These are phyloP conservation scores for Patellifolia procumbens DNA, from an alignment of 179 eudicot genomes.

Conservation along the genomic window DNA sequence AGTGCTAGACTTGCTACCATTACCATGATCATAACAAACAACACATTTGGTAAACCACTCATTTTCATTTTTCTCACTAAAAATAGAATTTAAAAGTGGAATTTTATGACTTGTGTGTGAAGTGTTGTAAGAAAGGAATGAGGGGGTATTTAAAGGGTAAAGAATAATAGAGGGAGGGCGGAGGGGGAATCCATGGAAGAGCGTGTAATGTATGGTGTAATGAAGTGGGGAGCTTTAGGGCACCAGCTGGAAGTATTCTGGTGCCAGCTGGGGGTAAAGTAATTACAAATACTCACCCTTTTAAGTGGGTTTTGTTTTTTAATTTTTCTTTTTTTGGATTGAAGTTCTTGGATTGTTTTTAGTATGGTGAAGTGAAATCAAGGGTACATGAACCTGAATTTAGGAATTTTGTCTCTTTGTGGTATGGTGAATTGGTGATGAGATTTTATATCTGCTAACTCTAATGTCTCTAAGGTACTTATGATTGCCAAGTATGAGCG, in stretches of 20 bases:
- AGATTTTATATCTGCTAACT: neutral
- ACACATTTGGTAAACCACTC: constrained; percentile 31
- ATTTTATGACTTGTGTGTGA: neutral
- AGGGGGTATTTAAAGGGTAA: constrained; percentile 35
- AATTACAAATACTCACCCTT: neutral
- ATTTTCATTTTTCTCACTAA: neutral
- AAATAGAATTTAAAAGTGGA: neutral
- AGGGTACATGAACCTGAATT: constrained; percentile 18
- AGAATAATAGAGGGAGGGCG: constrained; percentile 17
- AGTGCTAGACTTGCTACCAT: constrained; percentile 18
- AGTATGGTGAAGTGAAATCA: constrained; percentile 19
- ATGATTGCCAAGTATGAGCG: no score
- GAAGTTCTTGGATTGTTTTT: constrained; percentile 11
- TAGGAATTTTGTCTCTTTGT: constrained; percentile 20
- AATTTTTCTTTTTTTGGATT: constrained; percentile 9
- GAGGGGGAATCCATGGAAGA: constrained; percentile 21
- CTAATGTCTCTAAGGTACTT: no score
- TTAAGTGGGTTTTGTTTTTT: neutral
- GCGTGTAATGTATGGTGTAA: constrained; percentile 26
- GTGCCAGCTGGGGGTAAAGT: constrained; percentile 36
- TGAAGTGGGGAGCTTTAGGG: constrained; percentile 34
- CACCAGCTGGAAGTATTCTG: constrained; percentile 39
- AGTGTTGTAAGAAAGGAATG: neutral
- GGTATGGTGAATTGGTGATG: constrained; percentile 2
- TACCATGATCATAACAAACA: constrained; percentile 3